A percentile compares a stretch with the other conserved stretches of the same genome.
These are phyloP conservation scores for Leccinum incarnatum DNA, from an alignment of 768 basidiomycete species.

Conservation along the genomic window DNA sequence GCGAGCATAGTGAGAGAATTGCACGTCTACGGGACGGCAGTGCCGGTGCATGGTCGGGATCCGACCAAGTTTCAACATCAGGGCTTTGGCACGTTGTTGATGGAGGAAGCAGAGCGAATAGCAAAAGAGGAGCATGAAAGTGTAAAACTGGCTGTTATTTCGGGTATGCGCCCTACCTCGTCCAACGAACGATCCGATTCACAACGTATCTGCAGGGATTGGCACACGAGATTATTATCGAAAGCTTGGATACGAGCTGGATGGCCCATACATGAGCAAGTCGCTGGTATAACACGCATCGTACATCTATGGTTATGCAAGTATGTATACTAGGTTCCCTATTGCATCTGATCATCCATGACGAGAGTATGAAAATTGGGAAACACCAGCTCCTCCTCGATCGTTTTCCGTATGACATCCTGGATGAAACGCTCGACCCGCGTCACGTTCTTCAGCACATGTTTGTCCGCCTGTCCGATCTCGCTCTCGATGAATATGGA, in stretches of 20 bases:
- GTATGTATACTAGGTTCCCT: neutral
- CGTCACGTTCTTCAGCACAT: conserved; percentile 93
- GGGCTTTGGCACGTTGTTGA: conserved; percentile 95
- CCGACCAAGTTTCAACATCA: conserved; percentile 98
- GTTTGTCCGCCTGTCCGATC: conserved; percentile 94
- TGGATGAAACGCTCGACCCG: conserved; percentile 94
- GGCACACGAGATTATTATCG: conserved; percentile 98
- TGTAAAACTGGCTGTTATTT: conserved; percentile 94
- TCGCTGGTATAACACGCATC: conserved; percentile 42
- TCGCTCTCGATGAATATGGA: conserved; percentile 93
- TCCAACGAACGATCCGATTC: neutral
- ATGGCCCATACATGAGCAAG: conserved; percentile 99
- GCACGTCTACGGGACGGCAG: conserved; percentile 97
- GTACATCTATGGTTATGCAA: conserved; percentile 5
- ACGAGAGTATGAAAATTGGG: conserved; percentile 90
- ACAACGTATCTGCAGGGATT: conserved; percentile 56
- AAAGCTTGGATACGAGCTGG: conserved; percentile 88
- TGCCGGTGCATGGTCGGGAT: conserved; percentile 94
- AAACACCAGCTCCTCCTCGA: conserved; percentile 95
- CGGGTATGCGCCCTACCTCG: conserved; percentile 52
- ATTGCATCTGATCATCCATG: conserved; percentile 40
- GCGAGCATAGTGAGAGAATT: conserved; percentile 93
- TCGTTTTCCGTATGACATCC: conserved; percentile 90
- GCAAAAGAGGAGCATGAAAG: conserved; percentile 97
- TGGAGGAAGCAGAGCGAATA: conserved; percentile 99